These are phyloP conservation scores for Blastocladiella britannica DNA, from an alignment of 192 early-diverging fungal species.

Conservation along the genomic window DNA sequence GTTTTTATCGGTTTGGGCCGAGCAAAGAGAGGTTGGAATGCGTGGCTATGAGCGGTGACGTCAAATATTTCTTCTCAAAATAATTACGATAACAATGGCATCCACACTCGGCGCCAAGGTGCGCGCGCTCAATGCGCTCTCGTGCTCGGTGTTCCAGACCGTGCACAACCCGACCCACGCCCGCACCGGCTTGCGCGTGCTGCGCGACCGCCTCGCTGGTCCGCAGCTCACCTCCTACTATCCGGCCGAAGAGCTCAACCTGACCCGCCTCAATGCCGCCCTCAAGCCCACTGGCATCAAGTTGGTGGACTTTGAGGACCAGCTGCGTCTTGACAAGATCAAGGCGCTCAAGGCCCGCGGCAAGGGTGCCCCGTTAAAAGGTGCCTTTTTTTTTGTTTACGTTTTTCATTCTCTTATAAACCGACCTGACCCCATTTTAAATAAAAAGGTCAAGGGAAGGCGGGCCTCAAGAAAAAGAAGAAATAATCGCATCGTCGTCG, in stretches of 20 bases:
- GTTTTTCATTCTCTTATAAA: too few relatives aligned
- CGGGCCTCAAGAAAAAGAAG: too few relatives aligned
- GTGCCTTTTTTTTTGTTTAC: neutral
- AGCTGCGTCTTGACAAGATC: neutral
- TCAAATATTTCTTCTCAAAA: too few relatives aligned
- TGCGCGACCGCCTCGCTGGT: conserved; percentile 44
- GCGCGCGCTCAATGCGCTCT: conserved; percentile 29
- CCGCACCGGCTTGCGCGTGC: conserved; percentile 50
- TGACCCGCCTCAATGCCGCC: neutral
- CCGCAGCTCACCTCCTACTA: conserved; percentile 43
- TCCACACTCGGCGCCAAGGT: conserved; percentile 15
- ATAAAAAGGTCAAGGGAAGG: too few relatives aligned
- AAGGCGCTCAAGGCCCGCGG: neutral
- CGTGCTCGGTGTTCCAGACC: conserved; percentile 41
- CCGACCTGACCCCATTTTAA: too few relatives aligned
- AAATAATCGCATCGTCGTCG: too few relatives aligned
- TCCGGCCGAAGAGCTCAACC: conserved; percentile 9
- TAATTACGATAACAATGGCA: conserved; percentile 10
- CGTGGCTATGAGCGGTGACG: too few relatives aligned
- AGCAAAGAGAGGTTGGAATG: too few relatives aligned
- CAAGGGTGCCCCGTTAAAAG: neutral
- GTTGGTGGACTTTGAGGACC: neutral
- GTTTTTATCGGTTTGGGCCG: too few relatives aligned
- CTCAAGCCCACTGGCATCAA: neutral
- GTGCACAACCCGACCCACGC: conserved; percentile 44